These are phyloP conservation scores for Diutina pseudorugosa DNA, from an alignment of 1,139 yeast species.

Conservation along the genomic window DNA sequence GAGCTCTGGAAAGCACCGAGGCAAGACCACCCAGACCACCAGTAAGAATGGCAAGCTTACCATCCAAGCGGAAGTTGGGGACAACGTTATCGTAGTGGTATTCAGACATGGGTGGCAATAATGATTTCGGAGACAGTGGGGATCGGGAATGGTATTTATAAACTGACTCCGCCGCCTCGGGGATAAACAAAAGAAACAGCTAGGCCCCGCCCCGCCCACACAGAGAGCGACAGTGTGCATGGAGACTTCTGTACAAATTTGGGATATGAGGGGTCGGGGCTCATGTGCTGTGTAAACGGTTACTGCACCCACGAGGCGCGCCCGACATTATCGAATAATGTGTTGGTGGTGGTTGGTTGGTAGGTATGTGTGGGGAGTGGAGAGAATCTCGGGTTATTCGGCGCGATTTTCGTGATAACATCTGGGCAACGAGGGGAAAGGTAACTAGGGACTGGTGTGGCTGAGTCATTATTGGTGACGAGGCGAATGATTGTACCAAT, in stretches of 20 bases:
- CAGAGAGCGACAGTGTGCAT: too few species aligned
- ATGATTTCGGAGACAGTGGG: background rate
- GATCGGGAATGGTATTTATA: background rate
- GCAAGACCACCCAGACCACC: constrained; percentile 83
- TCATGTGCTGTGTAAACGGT: background rate
- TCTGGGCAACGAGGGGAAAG: background rate
- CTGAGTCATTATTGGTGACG: too few species aligned
- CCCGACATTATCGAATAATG: background rate
- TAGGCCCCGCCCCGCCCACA: background rate
- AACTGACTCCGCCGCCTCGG: background rate
- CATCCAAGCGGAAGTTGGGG: constrained; percentile 53
- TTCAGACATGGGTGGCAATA: constrained; percentile 4
- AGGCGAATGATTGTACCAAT: too few species aligned
- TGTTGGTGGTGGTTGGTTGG: too few species aligned
- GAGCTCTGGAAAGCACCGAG: constrained; percentile 52
- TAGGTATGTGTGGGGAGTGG: background rate
- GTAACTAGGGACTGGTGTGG: too few species aligned
- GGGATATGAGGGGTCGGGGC: too few species aligned
- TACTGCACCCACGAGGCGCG: background rate
- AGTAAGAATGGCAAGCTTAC: constrained; percentile 60
- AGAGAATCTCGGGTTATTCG: background rate
- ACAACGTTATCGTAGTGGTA: constrained; percentile 32
- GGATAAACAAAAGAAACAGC: background rate
- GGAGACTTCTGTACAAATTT: too few species aligned
- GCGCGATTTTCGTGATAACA: background rate